Percentiles rank a stretch among this genome's conserved stretches.
Evolutionary conservation across 75 land plant species (phyloP).

Genomic region (Selaginella moellendorffii): DNA sequence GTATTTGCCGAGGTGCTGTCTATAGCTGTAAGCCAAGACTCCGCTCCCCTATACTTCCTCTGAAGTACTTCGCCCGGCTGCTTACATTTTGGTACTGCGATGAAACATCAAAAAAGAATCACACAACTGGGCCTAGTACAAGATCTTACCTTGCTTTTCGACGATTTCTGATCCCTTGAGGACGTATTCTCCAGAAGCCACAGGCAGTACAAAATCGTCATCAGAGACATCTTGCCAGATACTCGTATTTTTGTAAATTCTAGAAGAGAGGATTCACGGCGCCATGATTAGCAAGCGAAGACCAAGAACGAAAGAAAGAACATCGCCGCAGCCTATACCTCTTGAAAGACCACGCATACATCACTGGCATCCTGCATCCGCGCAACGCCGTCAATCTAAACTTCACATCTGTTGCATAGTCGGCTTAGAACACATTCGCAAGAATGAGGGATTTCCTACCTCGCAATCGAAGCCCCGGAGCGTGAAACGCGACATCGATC

Average conservation of each 20-base stretch:
- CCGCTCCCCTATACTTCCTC: constrained; percentile 7
- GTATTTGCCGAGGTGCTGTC: no score
- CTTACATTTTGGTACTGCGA: not conserved
- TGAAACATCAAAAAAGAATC: not conserved
- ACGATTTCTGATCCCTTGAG: constrained; percentile 3
- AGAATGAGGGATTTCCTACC: not conserved
- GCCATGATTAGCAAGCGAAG: no score
- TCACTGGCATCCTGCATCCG: not conserved
- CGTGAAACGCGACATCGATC: not conserved
- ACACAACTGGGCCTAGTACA: not conserved
- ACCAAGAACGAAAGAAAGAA: not conserved
- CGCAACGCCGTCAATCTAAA: not conserved
- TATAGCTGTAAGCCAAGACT: not conserved
- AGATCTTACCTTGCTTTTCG: not conserved
- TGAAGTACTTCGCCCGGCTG: not conserved
- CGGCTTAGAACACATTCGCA: not conserved
- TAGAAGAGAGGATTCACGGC: no score
- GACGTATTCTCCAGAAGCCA: not conserved
- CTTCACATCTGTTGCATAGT: not conserved
- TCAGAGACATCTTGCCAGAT: constrained; percentile 10
- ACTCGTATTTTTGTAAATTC: constrained; percentile 3
- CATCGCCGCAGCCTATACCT: not conserved
- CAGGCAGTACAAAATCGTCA: not conserved
- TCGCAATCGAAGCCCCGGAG: constrained; percentile 4
- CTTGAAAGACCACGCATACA: constrained; percentile 7